These are phyloP conservation scores for Dryas alaskensis DNA, from an alignment of 306 rosid species.

Conservation along the genomic window DNA sequence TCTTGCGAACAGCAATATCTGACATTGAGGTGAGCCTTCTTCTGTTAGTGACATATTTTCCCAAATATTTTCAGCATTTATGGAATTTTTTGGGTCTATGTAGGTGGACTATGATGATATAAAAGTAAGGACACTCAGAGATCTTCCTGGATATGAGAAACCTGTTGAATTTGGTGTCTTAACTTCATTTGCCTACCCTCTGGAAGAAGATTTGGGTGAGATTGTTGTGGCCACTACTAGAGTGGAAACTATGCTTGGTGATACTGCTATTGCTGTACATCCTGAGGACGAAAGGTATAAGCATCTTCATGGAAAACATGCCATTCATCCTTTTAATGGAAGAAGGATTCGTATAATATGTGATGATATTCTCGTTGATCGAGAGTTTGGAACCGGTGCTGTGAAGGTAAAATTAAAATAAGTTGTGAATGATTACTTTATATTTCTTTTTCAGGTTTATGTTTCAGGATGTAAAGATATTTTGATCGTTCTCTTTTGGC, in stretches of 20 bases:
- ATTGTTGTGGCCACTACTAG: slow-evolving; percentile 93
- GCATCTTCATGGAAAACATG: slow-evolving; percentile 80
- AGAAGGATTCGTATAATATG: slow-evolving; percentile 77
- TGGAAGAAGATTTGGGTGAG: slow-evolving; percentile 81
- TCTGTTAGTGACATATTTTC: slow-evolving; percentile 8
- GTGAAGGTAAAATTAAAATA: slow-evolving; percentile 66
- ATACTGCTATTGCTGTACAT: slow-evolving; percentile 89
- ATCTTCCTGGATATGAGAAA: slow-evolving; percentile 79
- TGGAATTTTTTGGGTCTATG: slow-evolving; percentile 26
- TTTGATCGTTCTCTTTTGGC: slow-evolving; percentile 23
- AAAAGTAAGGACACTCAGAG: slow-evolving; percentile 61
- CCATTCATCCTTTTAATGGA: slow-evolving; percentile 86
- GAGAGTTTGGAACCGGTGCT: slow-evolving; percentile 89
- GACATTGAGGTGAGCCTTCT: slow-evolving; percentile 73
- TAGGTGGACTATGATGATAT: slow-evolving; percentile 91
- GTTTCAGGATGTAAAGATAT: slow-evolving; percentile 1
- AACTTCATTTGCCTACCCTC: slow-evolving; percentile 80
- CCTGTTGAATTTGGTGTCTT: slow-evolving; percentile 86
- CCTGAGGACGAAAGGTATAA: slow-evolving; percentile 69
- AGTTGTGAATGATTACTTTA: neutral
- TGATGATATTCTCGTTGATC: slow-evolving; percentile 89
- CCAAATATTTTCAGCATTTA: slow-evolving; percentile 12
- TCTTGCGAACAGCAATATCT: slow-evolving; percentile 87
- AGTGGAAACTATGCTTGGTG: slow-evolving; percentile 97
- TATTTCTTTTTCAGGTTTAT: slow-evolving; percentile 22